Conservation (phyloP, 192 early-diverging fungal genomes). For the Martensiomyces pterosporus region DNA sequence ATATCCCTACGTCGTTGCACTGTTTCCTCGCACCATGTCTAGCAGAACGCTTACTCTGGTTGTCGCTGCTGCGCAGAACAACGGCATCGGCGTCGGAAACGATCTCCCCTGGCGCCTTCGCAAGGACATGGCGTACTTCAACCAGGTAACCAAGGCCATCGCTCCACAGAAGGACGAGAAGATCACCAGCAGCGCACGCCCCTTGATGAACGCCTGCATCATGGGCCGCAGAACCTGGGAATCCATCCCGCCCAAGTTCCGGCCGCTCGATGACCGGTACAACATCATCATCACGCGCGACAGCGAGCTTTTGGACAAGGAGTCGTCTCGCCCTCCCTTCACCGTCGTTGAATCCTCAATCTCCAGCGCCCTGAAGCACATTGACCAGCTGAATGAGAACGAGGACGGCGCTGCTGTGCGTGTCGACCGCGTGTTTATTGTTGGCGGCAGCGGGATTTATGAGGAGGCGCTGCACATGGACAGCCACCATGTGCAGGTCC, state of each 20-base stretch:
- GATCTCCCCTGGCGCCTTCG: slow-evolving; percentile 83
- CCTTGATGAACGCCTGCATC: slow-evolving; percentile 73
- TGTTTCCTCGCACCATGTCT: no score
- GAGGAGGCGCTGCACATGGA: slow-evolving; percentile 58
- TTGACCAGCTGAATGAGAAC: slow-evolving; percentile 31
- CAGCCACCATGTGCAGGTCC: slow-evolving; percentile 53
- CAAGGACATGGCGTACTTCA: slow-evolving; percentile 84
- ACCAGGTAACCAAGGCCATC: slow-evolving; percentile 55
- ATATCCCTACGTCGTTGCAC: no score
- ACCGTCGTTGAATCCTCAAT: slow-evolving; percentile 23
- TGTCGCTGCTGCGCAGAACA: slow-evolving; percentile 66
- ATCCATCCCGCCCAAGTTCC: slow-evolving; percentile 76
- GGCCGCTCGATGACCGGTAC: slow-evolving; percentile 72
- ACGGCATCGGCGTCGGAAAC: slow-evolving; percentile 73
- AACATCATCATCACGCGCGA: slow-evolving; percentile 84
- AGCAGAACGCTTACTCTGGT: slow-evolving; percentile 55
- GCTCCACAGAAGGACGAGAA: neutral
- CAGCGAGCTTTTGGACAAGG: slow-evolving; percentile 45
- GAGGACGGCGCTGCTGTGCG: neutral
- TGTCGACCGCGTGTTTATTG: slow-evolving; percentile 63
- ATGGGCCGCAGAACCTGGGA: slow-evolving; percentile 96
- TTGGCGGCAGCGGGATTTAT: slow-evolving; percentile 80
- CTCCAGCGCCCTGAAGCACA: slow-evolving; percentile 39
- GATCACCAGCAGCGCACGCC: neutral
- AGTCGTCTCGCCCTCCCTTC: slow-evolving; percentile 2